Percentiles rank a stretch among this genome's conserved stretches.
phyloP scores from a whole-genome alignment of 169 alveolate species.

The Eimeria falciformis region DNA sequence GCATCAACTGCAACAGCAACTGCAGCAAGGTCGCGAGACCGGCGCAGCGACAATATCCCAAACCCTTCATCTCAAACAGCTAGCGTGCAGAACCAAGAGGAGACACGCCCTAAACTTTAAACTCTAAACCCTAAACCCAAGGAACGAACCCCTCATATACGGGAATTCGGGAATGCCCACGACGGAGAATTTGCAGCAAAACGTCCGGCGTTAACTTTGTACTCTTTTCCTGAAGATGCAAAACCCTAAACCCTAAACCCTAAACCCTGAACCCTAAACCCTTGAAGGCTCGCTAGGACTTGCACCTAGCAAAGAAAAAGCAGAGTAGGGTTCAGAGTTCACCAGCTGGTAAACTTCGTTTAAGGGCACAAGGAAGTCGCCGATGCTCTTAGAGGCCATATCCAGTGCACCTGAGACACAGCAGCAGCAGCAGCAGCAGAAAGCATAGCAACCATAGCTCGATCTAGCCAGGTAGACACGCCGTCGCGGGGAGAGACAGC shows the following conservation, averaged over 20 bases:
- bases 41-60: not conserved
- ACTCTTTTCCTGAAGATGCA: slow-evolving; percentile 3
- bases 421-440: slow-evolving; percentile 22
- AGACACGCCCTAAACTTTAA: not conserved
- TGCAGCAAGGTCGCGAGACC: no score
- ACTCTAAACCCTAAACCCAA: not conserved
- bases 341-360: slow-evolving; percentile 71
- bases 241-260: slow-evolving; percentile 2
- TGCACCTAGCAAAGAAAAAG: not conserved
- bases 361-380: slow-evolving; percentile 69
- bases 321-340: not conserved
- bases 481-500: no score
- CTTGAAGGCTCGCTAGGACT: not conserved
- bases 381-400: slow-evolving; percentile 71
- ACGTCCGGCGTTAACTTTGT: slow-evolving; percentile 61
- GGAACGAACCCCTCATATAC: slow-evolving; percentile 54
- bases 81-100: no score
- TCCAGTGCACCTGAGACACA: slow-evolving; percentile 76
- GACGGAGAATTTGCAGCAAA: slow-evolving; percentile 1
- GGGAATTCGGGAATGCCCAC: slow-evolving; percentile 71
- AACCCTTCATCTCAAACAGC: not conserved
- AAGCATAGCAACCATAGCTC: not conserved
- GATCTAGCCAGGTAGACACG: no score
- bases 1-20: not conserved
- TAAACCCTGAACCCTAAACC: not conserved